phyloP scores from a whole-genome alignment of 176 grass and related monocot genomes.

The Musa beccarii region DNA sequence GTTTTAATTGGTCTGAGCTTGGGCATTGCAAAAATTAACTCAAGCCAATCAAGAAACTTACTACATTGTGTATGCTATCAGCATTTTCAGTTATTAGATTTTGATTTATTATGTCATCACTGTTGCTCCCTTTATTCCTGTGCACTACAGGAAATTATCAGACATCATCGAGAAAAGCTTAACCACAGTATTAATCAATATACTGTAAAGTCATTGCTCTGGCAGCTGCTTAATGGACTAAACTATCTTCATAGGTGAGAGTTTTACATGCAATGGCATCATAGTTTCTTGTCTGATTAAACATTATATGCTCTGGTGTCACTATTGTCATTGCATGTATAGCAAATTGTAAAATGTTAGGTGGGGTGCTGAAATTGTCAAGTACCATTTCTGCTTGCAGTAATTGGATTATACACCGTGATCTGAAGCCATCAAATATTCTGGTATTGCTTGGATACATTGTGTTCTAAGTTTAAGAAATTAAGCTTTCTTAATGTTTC shows the following conservation, averaged over 20 bases:
- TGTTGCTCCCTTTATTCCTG: conserved; percentile 8
- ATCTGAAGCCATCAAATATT: conserved; percentile 99
- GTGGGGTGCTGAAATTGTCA: neutral
- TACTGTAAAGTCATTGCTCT: conserved; percentile 92
- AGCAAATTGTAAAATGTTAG: neutral
- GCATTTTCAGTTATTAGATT: neutral
- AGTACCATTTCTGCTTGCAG: conserved; percentile 29
- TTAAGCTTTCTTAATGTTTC: conserved; percentile 3
- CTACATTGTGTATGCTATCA: neutral
- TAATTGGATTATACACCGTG: conserved; percentile 98
- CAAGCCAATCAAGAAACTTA: no score
- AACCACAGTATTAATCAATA: conserved; percentile 54
- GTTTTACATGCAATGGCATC: conserved; percentile 4
- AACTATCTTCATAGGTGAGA: conserved; percentile 95
- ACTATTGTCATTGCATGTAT: neutral
- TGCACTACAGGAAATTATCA: conserved; percentile 68
- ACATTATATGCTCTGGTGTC: neutral
- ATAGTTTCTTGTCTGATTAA: conserved; percentile 3
- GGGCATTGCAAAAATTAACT: no score
- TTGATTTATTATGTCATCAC: conserved; percentile 1
- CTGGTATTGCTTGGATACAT: conserved; percentile 34
- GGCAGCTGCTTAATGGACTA: conserved; percentile 96
- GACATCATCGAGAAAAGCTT: conserved; percentile 94
- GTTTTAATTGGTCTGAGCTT: no score
- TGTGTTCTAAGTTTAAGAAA: conserved; percentile 1